Evolutionary conservation across 2,329 filamentous ascomycete species (phyloP).

Genomic region (Paraphaeosphaeria minitans): DNA sequence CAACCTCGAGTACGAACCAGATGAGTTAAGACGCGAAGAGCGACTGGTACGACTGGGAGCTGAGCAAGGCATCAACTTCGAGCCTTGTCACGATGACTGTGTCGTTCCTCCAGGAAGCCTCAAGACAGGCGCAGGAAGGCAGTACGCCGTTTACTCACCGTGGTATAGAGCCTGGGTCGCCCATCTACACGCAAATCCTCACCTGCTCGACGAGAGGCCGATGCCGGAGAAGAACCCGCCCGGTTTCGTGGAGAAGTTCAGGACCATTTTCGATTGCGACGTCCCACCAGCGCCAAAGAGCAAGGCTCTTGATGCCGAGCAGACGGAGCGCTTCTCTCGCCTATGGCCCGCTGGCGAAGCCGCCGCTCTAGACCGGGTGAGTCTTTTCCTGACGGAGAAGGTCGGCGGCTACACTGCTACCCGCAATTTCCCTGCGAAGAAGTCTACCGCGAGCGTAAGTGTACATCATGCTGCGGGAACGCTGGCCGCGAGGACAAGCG

Average conservation of each 20-base stretch:
- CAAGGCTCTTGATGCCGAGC: conserved; percentile 59
- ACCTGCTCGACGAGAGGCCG: conserved; percentile 67
- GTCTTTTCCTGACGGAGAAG: conserved; percentile 54
- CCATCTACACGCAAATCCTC: conserved; percentile 71
- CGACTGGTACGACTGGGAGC: conserved; percentile 66
- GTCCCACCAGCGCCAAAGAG: conserved; percentile 60
- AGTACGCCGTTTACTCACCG: conserved; percentile 83
- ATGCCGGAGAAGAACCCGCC: conserved; percentile 62
- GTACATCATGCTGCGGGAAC: conserved; percentile 54
- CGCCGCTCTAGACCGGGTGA: conserved; percentile 49
- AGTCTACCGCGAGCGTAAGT: conserved; percentile 50
- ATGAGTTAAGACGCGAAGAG: conserved; percentile 81
- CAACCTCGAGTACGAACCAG: conserved; percentile 91
- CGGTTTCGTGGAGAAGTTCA: conserved; percentile 55
- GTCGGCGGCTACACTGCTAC: conserved; percentile 47
- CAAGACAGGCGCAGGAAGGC: conserved; percentile 70
- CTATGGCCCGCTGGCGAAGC: conserved; percentile 54
- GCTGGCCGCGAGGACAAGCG: conserved; percentile 52
- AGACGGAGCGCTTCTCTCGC: conserved; percentile 46
- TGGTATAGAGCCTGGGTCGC: conserved; percentile 81
- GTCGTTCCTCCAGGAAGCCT: conserved; percentile 77
- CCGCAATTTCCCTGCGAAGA: conserved; percentile 50
- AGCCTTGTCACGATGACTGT: conserved; percentile 80
- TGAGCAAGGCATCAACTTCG: conserved; percentile 68
- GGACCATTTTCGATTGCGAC: conserved; percentile 38